Percentiles rank a stretch among this genome's conserved stretches.
These are phyloP conservation scores for Xylariaceae sp. DNA, from an alignment of 2,329 filamentous ascomycete species.

Conservation along the genomic window DNA sequence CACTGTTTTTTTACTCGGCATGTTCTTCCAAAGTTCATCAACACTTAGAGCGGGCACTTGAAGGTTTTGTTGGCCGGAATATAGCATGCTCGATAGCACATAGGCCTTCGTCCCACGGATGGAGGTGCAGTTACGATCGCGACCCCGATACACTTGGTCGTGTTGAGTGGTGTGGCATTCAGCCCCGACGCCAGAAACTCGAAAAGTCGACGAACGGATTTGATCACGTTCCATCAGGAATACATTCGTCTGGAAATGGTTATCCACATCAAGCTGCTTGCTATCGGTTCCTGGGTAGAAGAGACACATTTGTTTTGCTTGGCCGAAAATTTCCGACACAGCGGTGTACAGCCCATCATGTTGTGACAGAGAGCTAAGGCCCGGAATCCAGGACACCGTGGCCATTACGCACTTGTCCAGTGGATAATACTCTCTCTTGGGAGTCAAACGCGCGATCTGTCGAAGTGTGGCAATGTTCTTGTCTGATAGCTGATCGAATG, in stretches of 20 bases:
- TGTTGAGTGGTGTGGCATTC: conserved; percentile 29
- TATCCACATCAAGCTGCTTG: too few species aligned
- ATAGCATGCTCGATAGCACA: conserved; percentile 7
- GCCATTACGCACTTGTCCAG: conserved; percentile 42
- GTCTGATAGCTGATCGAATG: conserved; percentile 38
- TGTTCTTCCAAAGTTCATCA: too few species aligned
- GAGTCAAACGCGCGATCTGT: conserved; percentile 39
- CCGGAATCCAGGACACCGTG: conserved; percentile 37
- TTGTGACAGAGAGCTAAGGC: conserved; percentile 41
- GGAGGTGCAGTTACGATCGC: conserved; percentile 23
- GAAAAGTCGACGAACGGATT: conserved; percentile 18
- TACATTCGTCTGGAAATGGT: neutral
- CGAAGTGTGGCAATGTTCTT: conserved; percentile 34
- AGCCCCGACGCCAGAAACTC: conserved; percentile 33
- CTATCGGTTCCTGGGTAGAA: conserved; percentile 25
- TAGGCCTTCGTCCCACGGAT: conserved; percentile 1
- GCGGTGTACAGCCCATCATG: conserved; percentile 37
- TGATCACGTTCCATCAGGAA: conserved; percentile 10
- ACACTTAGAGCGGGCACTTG: too few species aligned
- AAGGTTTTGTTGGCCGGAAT: too few species aligned
- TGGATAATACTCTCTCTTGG: conserved; percentile 44
- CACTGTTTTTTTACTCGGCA: too few species aligned
- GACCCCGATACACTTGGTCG: conserved; percentile 32
- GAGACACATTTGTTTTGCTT: conserved; percentile 27
- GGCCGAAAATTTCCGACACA: conserved; percentile 34